Conservation (phyloP, 2,329 filamentous ascomycete genomes). For the Exophiala spinifera region DNA sequence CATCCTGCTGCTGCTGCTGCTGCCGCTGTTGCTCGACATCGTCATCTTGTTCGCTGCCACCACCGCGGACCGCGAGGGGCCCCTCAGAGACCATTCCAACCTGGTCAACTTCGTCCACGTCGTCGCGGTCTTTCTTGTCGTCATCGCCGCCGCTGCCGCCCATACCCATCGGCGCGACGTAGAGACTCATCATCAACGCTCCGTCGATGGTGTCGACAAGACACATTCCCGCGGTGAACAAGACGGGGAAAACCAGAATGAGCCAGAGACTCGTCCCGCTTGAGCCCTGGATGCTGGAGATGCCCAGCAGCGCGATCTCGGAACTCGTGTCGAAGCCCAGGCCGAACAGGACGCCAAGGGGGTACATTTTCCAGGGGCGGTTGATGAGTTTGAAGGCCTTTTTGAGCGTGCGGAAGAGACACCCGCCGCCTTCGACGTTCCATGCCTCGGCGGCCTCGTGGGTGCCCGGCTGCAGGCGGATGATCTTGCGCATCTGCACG, state of each 20-base stretch:
- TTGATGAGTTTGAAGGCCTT: constrained; percentile 72
- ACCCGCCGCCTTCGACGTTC: constrained; percentile 72
- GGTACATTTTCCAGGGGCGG: constrained; percentile 87
- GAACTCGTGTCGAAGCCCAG: constrained; percentile 94
- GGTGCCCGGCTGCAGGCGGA: constrained; percentile 46
- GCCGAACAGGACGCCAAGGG: constrained; percentile 81
- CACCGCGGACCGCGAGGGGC: not conserved
- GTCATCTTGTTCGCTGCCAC: not conserved
- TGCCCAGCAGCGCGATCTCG: constrained; percentile 87
- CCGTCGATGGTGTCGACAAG: constrained; percentile 89
- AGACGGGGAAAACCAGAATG: constrained; percentile 82
- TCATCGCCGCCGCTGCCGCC: constrained; percentile 22
- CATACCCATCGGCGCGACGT: constrained; percentile 57
- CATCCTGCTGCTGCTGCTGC: constrained; percentile 17
- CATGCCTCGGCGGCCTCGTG: constrained; percentile 53
- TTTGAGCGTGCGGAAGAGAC: constrained; percentile 68
- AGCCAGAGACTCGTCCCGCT: constrained; percentile 89
- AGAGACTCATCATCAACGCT: constrained; percentile 90
- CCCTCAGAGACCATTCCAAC: not conserved
- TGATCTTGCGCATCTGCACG: constrained; percentile 61
- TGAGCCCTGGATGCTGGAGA: constrained; percentile 81
- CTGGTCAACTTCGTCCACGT: not conserved
- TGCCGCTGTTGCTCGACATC: not conserved
- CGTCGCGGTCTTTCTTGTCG: constrained; percentile 8
- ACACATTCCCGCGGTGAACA: constrained; percentile 98